Evolutionary conservation across 2,329 filamentous ascomycete species (phyloP), one percentile per base, ranked within the genome.

Genomic region (Thelonectria rubi): DNA sequence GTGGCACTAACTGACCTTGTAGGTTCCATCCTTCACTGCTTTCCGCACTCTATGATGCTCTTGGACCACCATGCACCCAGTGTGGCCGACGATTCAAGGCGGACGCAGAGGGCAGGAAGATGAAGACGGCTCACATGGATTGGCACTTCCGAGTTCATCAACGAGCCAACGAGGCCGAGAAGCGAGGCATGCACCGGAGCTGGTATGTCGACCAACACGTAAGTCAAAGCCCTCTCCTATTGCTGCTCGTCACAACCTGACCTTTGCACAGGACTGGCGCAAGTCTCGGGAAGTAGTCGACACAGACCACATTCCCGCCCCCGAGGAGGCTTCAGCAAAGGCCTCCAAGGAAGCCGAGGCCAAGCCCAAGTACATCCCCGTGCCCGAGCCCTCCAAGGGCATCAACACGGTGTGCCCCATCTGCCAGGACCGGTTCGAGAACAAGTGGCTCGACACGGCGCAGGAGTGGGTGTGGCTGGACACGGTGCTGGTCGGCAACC

Each of bases 381-480:
- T 95, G 1, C 95, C 94, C 0, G 91, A 94, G 52, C 91, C 94
- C 66, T 85, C 88, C 17, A 84, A 87, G 24, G 83, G 91, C 24
- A 86, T 90, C 60, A 94, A 93, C 73, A 90, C 87, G 15, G 85
- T 91, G 1, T 99, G 95, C 73, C 93, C 93, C 2, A 97, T 99
- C 69, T 98, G 95, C 76, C 94, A 97, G 76, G 95, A 99, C 75
- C 91, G 91, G 67, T 98, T 99, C 71, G 91, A 96, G 78, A 93
- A 91, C 67, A 91, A 91, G 66, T 98, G 93, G 91, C 88, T 94
- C 7, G 93, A 96, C 70, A 93, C 96, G 65, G 91, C 91, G 17
- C 93, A 98, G 77, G 94, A 99, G 73, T 98, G 94, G 86, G 94
- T 99, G 42, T 98, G 95, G 92, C 90, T 93, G 76, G 94, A 99